Percentiles rank a stretch among this genome's conserved stretches.
These are phyloP conservation scores for Zangia roseola DNA, from an alignment of 768 basidiomycete genomes.

Conservation along the genomic window DNA sequence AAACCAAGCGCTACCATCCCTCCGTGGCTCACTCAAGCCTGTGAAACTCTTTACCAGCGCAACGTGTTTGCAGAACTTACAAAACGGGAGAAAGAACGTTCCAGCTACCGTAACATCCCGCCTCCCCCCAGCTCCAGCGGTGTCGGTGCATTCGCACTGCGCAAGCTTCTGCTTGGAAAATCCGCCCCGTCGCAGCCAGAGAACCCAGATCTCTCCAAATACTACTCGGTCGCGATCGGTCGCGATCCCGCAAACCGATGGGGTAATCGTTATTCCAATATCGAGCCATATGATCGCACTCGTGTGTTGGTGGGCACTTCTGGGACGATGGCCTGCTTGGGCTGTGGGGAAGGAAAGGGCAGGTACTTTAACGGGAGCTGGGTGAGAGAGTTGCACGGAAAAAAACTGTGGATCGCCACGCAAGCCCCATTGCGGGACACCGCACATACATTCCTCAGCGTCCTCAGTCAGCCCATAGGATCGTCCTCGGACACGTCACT, in stretches of 20 bases:
- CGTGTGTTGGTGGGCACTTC: slow-evolving; percentile 53
- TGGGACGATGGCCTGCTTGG: slow-evolving; percentile 9
- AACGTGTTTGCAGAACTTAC: slow-evolving; percentile 35
- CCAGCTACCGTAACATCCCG: slow-evolving; percentile 26
- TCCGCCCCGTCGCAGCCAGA: slow-evolving; percentile 8
- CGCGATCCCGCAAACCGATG: slow-evolving; percentile 40
- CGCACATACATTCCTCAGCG: slow-evolving; percentile 72
- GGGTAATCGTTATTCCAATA: slow-evolving; percentile 69
- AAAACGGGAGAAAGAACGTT: slow-evolving; percentile 38
- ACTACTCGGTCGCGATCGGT: slow-evolving; percentile 62
- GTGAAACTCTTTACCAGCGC: slow-evolving; percentile 14
- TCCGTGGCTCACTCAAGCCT: slow-evolving; percentile 16
- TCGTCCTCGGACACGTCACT: slow-evolving; percentile 30
- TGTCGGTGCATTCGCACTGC: neutral
- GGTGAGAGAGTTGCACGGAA: slow-evolving; percentile 72
- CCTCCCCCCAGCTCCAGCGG: slow-evolving; percentile 10
- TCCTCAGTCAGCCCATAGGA: slow-evolving; percentile 52
- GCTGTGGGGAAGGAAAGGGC: slow-evolving; percentile 31
- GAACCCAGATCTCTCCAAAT: slow-evolving; percentile 25
- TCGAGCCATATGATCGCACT: slow-evolving; percentile 81
- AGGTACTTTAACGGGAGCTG: slow-evolving; percentile 84
- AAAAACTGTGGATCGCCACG: slow-evolving; percentile 81
- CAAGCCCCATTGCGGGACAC: slow-evolving; percentile 77
- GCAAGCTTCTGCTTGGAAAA: slow-evolving; percentile 7
- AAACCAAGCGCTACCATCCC: slow-evolving; percentile 3